Evolutionary conservation across 805 yeast genomes (phyloP), one percentile per base, ranked within the genome.

Genomic region (Schwanniomyces polymorphus): DNA sequence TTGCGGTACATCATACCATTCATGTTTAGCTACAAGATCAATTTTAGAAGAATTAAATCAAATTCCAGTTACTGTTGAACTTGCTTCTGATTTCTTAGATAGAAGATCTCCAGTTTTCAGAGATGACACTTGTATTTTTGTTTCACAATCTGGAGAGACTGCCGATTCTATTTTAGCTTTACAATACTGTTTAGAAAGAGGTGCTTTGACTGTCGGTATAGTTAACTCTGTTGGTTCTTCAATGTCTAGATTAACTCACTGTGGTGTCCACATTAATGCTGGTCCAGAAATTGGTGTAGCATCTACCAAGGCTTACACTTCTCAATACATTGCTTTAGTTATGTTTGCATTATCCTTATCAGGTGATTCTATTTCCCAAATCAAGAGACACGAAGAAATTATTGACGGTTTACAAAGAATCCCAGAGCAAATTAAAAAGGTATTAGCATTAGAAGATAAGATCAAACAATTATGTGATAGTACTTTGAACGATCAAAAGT

Each of bases 201-300:
- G 98, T 58, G 97, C 99, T 28, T 78, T 95, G 56, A 91, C 97
- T 26, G 94, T 94, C 48, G 99, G 99, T 74, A 88, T 94, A 62
- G 99, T 94, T 53, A 94, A 94, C 78, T 81, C 91, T 56, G 99
- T 94, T 38, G 99, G 99, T 63, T 94, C 99, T 5, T 84, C 94
- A 37, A 90, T 94, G 68, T 92, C 98, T 6, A 85, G 99, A 74
- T 91, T 84, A 63, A 94, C 99, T 18, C 96, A 91, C 71, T 94
- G 99, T 78, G 99, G 99, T 82, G 97, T 94, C 47, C 99, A 94
- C 69, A 91, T 94, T 67, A 94, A 94, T 65, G 99, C 99, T 42
- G 99, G 99, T 55, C 99, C 99, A 40, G 99, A 94, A 74, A 94
- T 94, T 54, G 98, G 99, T 70, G 99, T 94, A 57, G 99, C 99